Percentiles rank a stretch among this genome's conserved stretches.
Conservation (phyloP, 257 asterid species). For the Fraxinus excelsior region DNA sequence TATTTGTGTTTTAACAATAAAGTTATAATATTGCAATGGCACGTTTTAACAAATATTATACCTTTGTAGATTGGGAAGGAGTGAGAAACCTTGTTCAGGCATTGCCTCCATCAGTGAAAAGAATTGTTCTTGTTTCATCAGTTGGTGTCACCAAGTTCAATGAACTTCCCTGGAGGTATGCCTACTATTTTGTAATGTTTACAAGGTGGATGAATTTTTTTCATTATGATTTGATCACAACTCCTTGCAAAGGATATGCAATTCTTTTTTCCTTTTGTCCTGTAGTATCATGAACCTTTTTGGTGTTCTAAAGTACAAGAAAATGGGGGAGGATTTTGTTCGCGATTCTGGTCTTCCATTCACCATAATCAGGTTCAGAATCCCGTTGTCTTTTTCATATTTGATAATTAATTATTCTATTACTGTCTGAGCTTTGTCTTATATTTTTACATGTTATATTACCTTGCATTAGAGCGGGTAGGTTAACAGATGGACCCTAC, state of each 20-base stretch:
- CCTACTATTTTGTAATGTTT: conserved; percentile 8
- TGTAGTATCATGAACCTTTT: conserved; percentile 87
- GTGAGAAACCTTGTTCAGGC: conserved; percentile 81
- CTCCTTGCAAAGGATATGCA: not conserved
- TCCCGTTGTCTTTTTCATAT: too few relatives aligned
- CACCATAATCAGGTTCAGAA: conserved; percentile 74
- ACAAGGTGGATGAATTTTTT: conserved; percentile 1
- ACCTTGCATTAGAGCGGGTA: conserved; percentile 62
- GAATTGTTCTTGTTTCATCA: conserved; percentile 87
- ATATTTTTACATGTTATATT: not conserved
- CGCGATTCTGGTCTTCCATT: conserved; percentile 82
- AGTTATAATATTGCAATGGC: not conserved
- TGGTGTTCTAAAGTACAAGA: conserved; percentile 95
- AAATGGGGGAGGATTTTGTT: conserved; percentile 97
- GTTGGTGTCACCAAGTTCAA: conserved; percentile 86
- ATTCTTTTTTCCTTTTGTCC: conserved; percentile 16
- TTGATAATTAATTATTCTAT: conserved; percentile 7
- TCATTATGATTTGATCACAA: conserved; percentile 6
- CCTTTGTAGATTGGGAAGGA: conserved; percentile 88
- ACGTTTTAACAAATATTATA: conserved; percentile 14
- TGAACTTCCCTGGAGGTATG: conserved; percentile 96
- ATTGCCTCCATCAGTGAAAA: conserved; percentile 69
- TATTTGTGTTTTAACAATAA: not conserved
- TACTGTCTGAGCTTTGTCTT: not conserved
- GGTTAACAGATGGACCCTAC: conserved; percentile 96